Conservation (phyloP, 2,329 filamentous ascomycete genomes). For the Venturiaceae sp. region DNA sequence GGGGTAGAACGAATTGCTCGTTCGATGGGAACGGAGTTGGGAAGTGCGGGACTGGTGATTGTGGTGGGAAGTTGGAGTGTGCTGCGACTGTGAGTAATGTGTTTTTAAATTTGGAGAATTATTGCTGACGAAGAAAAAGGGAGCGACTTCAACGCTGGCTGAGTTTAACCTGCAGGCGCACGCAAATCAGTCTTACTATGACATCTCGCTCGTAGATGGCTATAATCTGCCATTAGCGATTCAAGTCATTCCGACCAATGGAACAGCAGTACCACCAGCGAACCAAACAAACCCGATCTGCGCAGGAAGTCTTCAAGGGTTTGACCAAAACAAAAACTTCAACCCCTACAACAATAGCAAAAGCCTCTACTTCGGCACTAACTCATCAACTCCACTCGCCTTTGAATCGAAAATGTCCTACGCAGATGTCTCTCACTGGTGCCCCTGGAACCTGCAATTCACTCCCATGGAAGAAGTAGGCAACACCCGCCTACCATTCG, state of each 20-base stretch:
- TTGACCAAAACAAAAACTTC: slow-evolving; percentile 31
- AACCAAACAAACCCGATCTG: slow-evolving; percentile 70
- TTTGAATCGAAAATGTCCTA: slow-evolving; percentile 48
- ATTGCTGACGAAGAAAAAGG: slow-evolving; percentile 32
- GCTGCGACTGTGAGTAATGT: slow-evolving; percentile 12
- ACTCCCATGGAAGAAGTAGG: slow-evolving; percentile 58
- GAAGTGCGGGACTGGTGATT: slow-evolving; percentile 69
- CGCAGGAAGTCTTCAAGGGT: slow-evolving; percentile 59
- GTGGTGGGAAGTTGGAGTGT: slow-evolving; percentile 60
- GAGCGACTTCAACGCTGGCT: slow-evolving; percentile 65
- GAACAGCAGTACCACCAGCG: slow-evolving; percentile 45
- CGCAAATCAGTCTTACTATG: slow-evolving; percentile 64
- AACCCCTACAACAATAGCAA: slow-evolving; percentile 31
- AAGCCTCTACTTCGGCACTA: slow-evolving; percentile 46
- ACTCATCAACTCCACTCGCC: slow-evolving; percentile 51
- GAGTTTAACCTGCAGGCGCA: slow-evolving; percentile 71
- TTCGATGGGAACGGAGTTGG: slow-evolving; percentile 57
- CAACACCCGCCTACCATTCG: slow-evolving; percentile 62
- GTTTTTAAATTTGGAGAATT: neutral
- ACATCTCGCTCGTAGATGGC: slow-evolving; percentile 76
- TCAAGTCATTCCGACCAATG: slow-evolving; percentile 34
- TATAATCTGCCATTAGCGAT: slow-evolving; percentile 69
- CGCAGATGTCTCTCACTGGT: slow-evolving; percentile 56
- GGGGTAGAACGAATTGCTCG: slow-evolving; percentile 77
- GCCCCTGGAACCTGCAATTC: slow-evolving; percentile 68